These are phyloP conservation scores for Alternaria sp. DNA, from an alignment of 2,329 filamentous ascomycete species.

Conservation along the genomic window DNA sequence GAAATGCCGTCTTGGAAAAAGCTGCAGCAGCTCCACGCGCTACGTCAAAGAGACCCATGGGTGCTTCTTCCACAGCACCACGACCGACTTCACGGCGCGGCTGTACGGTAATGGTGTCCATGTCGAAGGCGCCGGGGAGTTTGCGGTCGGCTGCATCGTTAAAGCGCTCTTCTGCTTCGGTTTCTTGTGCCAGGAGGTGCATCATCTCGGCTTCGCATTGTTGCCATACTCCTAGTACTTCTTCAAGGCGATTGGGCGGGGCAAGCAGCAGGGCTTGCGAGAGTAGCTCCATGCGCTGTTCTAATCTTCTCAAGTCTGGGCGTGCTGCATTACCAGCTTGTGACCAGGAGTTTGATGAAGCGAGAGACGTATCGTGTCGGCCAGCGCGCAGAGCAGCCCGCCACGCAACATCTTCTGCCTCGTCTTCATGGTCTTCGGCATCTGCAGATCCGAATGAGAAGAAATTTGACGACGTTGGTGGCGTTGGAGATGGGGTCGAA, in stretches of 20 bases:
- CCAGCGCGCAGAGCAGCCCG: slow-evolving; percentile 81
- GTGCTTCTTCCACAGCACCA: slow-evolving; percentile 57
- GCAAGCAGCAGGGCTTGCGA: slow-evolving; percentile 78
- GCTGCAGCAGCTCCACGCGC: slow-evolving; percentile 60
- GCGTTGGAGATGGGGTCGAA: slow-evolving; percentile 35
- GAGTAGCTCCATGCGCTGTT: slow-evolving; percentile 83
- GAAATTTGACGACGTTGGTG: slow-evolving; percentile 32
- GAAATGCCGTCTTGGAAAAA: slow-evolving; percentile 59
- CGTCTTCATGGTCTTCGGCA: slow-evolving; percentile 30
- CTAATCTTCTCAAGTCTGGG: slow-evolving; percentile 71
- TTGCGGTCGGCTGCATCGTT: slow-evolving; percentile 70
- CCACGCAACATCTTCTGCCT: slow-evolving; percentile 76
- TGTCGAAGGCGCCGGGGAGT: slow-evolving; percentile 58
- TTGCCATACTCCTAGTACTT: slow-evolving; percentile 78
- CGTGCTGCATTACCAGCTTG: slow-evolving; percentile 58
- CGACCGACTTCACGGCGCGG: slow-evolving; percentile 54
- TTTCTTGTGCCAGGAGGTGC: slow-evolving; percentile 71
- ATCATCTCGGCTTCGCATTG: slow-evolving; percentile 82
- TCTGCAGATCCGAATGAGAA: slow-evolving; percentile 41
- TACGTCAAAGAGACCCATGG: slow-evolving; percentile 64
- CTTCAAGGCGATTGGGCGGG: slow-evolving; percentile 73
- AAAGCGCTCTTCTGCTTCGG: slow-evolving; percentile 74
- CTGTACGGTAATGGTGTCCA: slow-evolving; percentile 46
- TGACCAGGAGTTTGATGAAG: slow-evolving; percentile 50
- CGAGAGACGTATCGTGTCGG: slow-evolving; percentile 65